Evolutionary conservation across 2,329 filamentous ascomycete species (phyloP).

Genomic region (Mycosphaerella sp.): DNA sequence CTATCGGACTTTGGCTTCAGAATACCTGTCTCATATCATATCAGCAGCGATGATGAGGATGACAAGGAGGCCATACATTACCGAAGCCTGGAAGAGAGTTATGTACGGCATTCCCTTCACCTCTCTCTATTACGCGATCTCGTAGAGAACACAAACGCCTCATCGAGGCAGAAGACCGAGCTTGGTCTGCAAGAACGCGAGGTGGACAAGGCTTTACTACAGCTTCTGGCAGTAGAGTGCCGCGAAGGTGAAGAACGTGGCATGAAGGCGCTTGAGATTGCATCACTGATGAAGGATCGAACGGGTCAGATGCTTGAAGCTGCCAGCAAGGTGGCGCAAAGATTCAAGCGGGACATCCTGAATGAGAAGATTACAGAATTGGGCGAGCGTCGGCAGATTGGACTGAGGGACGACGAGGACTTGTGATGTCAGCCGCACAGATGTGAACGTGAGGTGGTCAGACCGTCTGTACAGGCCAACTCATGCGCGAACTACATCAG

Average conservation of each 20-base stretch:
- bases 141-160: conserved; percentile 59
- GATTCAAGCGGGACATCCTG: conserved; percentile 73
- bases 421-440: conserved; percentile 4
- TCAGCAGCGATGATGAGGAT: conserved; percentile 37
- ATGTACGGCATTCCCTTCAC: conserved; percentile 66
- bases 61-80: conserved; percentile 39
- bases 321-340: conserved; percentile 77
- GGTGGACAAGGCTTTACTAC: conserved; percentile 81
- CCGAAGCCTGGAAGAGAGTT: conserved; percentile 68
- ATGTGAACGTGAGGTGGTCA: background rate
- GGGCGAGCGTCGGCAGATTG: conserved; percentile 62
- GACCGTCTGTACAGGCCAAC: too few species aligned
- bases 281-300: conserved; percentile 74
- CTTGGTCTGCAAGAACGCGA: conserved; percentile 71
- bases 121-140: conserved; percentile 70
- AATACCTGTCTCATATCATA: conserved; percentile 62
- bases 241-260: conserved; percentile 86
- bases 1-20: conserved; percentile 91
- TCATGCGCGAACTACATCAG: background rate
- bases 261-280: conserved; percentile 91
- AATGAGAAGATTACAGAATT: conserved; percentile 86
- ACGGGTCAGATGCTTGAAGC: conserved; percentile 87
- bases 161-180: conserved; percentile 57
- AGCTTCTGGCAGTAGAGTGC: conserved; percentile 84
- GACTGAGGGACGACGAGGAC: conserved; percentile 53